Evolutionary conservation across 768 basidiomycete genomes (phyloP), one percentile per base, ranked within the genome.

Genomic region (Mycena indigotica): DNA sequence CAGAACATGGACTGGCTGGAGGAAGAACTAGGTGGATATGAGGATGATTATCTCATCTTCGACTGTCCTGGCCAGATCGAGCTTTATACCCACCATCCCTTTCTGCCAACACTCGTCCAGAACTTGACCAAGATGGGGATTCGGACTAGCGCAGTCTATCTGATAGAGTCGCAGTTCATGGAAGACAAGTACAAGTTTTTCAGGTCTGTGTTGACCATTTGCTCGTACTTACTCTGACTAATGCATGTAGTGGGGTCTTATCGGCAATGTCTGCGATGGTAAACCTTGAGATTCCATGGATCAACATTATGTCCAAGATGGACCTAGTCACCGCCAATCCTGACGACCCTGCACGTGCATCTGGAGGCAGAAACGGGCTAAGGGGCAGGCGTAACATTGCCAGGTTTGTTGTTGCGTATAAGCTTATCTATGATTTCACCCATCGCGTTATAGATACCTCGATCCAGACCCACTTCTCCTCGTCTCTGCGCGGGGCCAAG

Each of bases 261-360:
- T 92, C 91, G 40, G 97, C 97, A 26, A 98, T 99, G 97, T 95
- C 93, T 32, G 95, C 96, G 26, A 99, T 99, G 97, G 91, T 98
- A 30, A 95, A 94, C 66, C 83, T 99, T 38, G 97, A 98, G 68
- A 86, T 97, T 30, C 95, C 95, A 1, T 95, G 94, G 89, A 88
- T 99, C 60, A 98, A 98, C 66, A 75, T 98, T 70, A 94, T 99
- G 91, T 96, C 93, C 41, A 99, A 99, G 74, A 98, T 99, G 97
- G 97, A 99, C 72, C 83, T 99, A 44, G 91, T 98, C 45, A 92
- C 84, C 0, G 71, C 77, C 1, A 85, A 83, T 64, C 58, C 78
- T 4, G 85, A 89, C 39, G 86, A 87, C 65, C 77, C 81, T 41
- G 74, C 81, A 10, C 77, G 81, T 58, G n/a, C n/a, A n/a, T n/a